These are phyloP conservation scores for Ophiostoma montium DNA, from an alignment of 2,329 filamentous ascomycete genomes.

Conservation along the genomic window DNA sequence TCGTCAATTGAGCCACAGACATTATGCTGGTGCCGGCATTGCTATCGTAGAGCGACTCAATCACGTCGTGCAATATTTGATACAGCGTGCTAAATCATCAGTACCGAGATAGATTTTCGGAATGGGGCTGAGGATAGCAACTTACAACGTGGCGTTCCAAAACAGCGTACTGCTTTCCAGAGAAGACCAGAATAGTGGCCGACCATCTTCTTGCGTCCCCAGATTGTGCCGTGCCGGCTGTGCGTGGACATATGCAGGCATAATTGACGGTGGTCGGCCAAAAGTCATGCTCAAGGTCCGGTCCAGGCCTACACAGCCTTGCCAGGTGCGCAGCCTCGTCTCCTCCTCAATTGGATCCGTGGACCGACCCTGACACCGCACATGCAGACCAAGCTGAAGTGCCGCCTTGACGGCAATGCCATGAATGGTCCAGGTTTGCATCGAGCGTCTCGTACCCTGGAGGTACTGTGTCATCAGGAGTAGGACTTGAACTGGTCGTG, in stretches of 20 bases:
- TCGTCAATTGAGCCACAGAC: too few species aligned
- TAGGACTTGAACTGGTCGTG: constrained; percentile 12
- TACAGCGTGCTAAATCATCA: too few species aligned
- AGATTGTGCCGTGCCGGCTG: constrained; percentile 15
- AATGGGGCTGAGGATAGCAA: too few species aligned
- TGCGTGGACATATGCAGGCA: too few species aligned
- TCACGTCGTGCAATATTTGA: too few species aligned
- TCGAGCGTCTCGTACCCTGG: constrained; percentile 37
- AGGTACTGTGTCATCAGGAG: constrained; percentile 26
- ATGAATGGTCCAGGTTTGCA: constrained; percentile 39
- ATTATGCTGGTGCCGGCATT: too few species aligned
- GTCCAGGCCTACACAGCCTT: constrained; percentile 32
- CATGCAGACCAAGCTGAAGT: constrained; percentile 35
- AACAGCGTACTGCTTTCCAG: too few species aligned
- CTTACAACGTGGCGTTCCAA: too few species aligned
- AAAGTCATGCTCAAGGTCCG: constrained; percentile 35
- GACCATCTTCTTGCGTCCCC: background rate
- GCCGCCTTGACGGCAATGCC: constrained; percentile 37
- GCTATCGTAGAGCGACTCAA: too few species aligned
- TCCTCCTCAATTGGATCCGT: constrained; percentile 28
- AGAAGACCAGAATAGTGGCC: background rate
- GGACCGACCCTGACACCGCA: constrained; percentile 22
- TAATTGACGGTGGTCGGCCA: constrained; percentile 30
- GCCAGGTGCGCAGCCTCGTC: constrained; percentile 34
- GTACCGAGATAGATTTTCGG: too few species aligned